Evolutionary conservation across 177 flowering plant genomes (phyloP).

Genomic region (Telopea speciosissima): DNA sequence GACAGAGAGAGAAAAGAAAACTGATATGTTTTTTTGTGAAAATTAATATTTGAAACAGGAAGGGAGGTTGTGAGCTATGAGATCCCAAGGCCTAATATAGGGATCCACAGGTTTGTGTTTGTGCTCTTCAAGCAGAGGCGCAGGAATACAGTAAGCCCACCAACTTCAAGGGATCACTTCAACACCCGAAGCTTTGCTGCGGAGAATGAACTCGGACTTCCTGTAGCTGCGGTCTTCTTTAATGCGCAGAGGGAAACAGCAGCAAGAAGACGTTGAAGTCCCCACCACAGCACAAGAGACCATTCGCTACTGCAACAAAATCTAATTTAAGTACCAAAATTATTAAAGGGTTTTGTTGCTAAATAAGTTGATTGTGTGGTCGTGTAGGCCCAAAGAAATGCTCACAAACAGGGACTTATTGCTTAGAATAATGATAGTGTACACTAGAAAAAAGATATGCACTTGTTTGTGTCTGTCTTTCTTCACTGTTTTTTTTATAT

Average conservation of each 20-base stretch:
- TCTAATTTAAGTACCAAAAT: not conserved
- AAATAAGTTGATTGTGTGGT: no score
- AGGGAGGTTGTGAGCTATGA: constrained; percentile 64
- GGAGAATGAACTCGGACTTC: constrained; percentile 56
- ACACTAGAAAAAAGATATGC: not conserved
- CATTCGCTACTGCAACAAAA: not conserved
- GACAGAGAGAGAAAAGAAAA: constrained; percentile 4
- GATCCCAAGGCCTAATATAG: constrained; percentile 73
- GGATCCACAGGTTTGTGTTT: constrained; percentile 83
- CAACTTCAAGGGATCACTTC: constrained; percentile 48
- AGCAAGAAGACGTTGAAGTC: constrained; percentile 56
- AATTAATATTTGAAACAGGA: constrained; percentile 31
- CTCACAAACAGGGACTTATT: not conserved
- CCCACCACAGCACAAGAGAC: not conserved
- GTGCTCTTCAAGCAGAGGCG: constrained; percentile 61
- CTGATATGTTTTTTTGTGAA: not conserved
- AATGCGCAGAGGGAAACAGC: constrained; percentile 83
- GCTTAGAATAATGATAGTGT: not conserved
- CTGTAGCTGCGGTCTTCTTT: constrained; percentile 83
- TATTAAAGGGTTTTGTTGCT: not conserved
- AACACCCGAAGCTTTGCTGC: constrained; percentile 53
- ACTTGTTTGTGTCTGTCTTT: not conserved
- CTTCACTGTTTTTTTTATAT: not conserved
- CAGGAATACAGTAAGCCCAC: constrained; percentile 36
- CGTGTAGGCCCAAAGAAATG: not conserved